These are phyloP conservation scores for Arthrobotrys conoides DNA, from an alignment of 2,329 filamentous ascomycete species.

Conservation along the genomic window DNA sequence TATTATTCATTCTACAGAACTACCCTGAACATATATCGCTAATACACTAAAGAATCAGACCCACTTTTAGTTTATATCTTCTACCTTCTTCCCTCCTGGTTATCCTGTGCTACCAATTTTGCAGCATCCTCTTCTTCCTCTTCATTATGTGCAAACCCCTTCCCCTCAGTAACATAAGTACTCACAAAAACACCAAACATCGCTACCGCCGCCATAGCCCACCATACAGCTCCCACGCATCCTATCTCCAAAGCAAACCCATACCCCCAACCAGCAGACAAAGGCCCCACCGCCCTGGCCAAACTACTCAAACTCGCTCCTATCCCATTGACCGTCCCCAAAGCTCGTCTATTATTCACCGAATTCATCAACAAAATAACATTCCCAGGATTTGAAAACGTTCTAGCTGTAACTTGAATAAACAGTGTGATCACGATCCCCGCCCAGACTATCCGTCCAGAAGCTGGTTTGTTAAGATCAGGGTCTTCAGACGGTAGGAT, in stretches of 20 bases:
- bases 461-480: slow-evolving; percentile 69
- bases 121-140: slow-evolving; percentile 46
- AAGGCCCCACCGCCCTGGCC: slow-evolving; percentile 70
- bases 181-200: slow-evolving; percentile 63
- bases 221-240: slow-evolving; percentile 70
- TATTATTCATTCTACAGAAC: no score
- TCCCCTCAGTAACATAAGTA: slow-evolving; percentile 61
- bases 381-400: slow-evolving; percentile 75
- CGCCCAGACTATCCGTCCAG: slow-evolving; percentile 75
- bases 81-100: not conserved
- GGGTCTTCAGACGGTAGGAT: slow-evolving; percentile 73
- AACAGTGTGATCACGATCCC: slow-evolving; percentile 76
- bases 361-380: slow-evolving; percentile 76
- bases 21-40: not conserved
- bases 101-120: slow-evolving; percentile 10
- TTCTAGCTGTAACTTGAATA: slow-evolving; percentile 80
- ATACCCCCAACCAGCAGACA: slow-evolving; percentile 71
- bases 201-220: slow-evolving; percentile 65
- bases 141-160: slow-evolving; percentile 56
- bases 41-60: not conserved
- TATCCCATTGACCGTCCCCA: slow-evolving; percentile 73
- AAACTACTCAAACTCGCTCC: slow-evolving; percentile 71
- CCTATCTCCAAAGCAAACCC: slow-evolving; percentile 69
- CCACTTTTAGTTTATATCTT: not conserved
- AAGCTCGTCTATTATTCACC: slow-evolving; percentile 73